Base-by-base conservation (phyloP, 257 asterid species). In the Avicennia marina region DNA sequence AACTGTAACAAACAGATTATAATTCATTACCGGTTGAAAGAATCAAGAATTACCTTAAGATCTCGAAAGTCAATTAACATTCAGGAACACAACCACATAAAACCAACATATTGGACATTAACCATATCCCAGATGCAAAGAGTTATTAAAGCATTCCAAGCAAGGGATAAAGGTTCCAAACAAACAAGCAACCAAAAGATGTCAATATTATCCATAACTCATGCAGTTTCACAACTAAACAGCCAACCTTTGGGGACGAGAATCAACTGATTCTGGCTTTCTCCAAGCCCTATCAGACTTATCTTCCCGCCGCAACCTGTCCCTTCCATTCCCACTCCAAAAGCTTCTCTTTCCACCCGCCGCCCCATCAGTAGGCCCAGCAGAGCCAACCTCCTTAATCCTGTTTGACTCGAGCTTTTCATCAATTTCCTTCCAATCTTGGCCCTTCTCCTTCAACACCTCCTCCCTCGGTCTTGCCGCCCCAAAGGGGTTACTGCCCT, bases 401-500 rank as follows among this genome's bases (percentile, higher is more conserved):
- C 79, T 93, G 0, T 48, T 47, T 34, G 85, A 52, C 70, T 82
- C 94, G 0, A 93, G 83, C 81, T 84, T 86, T 61, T 80, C 89
- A 42, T 84, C 96, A 67, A 86, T 73, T 69, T 84, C 96, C 82
- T 84, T 93, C 86, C 83, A 80, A 66, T 93, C 96, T 47, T 82
- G 89, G 11, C 99, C 99, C 78, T 86, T 84, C 72, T 82, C 95
- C 87, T 84, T 93, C 83, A 93, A 70, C 26, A 89, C 99, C 74
- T 89, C 99, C 77, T 93, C 99, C 33, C 99, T 84, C 2, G 99
- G 99, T 70, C 99, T 75, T 0, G 99, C 99, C 31, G 68, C 83
- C 9, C 99, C 96, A 60, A 93, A 93, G 0, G 99, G 99, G 62
- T 74, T 93, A 38, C 81, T 72, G 4, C 84, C 85, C 70, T 73